phyloP scores from a whole-genome alignment of 73 alveolate genomes.

The Durusdinium trenchii region DNA sequence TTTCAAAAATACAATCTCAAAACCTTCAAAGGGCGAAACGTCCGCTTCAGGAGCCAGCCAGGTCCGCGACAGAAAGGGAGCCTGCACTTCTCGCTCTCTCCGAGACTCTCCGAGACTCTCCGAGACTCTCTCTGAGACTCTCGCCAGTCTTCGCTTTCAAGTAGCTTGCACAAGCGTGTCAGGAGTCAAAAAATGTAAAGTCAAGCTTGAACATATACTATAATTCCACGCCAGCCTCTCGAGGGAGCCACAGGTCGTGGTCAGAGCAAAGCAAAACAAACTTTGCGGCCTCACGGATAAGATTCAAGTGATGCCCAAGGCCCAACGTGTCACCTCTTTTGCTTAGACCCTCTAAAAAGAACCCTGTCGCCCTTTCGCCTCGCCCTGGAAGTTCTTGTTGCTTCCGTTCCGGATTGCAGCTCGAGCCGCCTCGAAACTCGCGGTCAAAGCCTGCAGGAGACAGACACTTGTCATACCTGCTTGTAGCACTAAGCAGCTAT shows the following conservation, averaged over 20 bases:
- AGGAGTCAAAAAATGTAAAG: too few species aligned
- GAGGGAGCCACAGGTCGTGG: not conserved
- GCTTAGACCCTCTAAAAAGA: too few species aligned
- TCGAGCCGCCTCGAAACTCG: constrained; percentile 30
- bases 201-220: too few species aligned
- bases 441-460: not conserved
- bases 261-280: not conserved
- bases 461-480: too few species aligned
- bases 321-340: not conserved
- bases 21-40: not conserved
- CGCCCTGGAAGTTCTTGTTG: not conserved
- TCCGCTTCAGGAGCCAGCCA: not conserved
- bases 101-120: not conserved
- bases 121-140: not conserved
- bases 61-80: not conserved
- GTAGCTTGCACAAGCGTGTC: too few species aligned
- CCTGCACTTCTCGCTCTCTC: not conserved
- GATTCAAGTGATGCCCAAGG: not conserved
- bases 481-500: too few species aligned
- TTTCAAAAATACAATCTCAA: not conserved
- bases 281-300: constrained; percentile 12
- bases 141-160: too few species aligned
- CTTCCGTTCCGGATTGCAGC: constrained; percentile 28
- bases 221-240: constrained; percentile 38
- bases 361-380: not conserved